phyloP scores from a whole-genome alignment of 495 filamentous ascomycete genomes.

The Evansstolkia leycettana region DNA sequence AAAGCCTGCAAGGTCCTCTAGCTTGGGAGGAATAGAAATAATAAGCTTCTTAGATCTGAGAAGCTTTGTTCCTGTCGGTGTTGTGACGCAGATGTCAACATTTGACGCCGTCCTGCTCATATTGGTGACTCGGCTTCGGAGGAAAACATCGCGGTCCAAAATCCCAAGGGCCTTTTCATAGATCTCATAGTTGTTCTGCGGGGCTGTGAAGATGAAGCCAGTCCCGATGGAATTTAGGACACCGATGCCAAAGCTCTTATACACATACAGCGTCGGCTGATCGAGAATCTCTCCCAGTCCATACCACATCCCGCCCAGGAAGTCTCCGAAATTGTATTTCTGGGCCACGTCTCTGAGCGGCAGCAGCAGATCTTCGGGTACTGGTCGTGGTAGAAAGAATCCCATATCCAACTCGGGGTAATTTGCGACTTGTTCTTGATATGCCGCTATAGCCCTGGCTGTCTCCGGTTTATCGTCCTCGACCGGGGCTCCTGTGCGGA shows the following conservation, averaged over 20 bases:
- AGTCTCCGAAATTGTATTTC: slow-evolving; percentile 24
- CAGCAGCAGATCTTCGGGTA: slow-evolving; percentile 35
- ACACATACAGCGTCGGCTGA: slow-evolving; percentile 7
- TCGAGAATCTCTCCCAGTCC: slow-evolving; percentile 19
- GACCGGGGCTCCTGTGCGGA: slow-evolving; percentile 6
- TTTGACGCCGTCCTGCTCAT: slow-evolving; percentile 8
- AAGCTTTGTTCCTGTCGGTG: slow-evolving; percentile 15
- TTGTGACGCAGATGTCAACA: slow-evolving; percentile 14
- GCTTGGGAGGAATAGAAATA: slow-evolving; percentile 21
- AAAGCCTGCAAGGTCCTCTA: slow-evolving; percentile 15
- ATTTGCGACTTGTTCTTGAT: slow-evolving; percentile 7
- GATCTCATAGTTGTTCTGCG: slow-evolving; percentile 21
- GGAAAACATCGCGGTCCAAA: slow-evolving; percentile 11
- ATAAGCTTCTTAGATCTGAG: slow-evolving; percentile 28
- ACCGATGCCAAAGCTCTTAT: slow-evolving; percentile 2
- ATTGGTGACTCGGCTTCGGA: slow-evolving; percentile 12
- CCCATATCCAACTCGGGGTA: slow-evolving; percentile 31
- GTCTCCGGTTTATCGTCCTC: too few species aligned
- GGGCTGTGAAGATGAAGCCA: slow-evolving; percentile 19
- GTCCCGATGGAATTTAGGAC: background rate
- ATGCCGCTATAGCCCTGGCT: background rate
- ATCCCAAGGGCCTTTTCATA: slow-evolving; percentile 16
- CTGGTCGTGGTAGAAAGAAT: slow-evolving; percentile 28
- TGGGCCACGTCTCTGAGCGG: slow-evolving; percentile 32
- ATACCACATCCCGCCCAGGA: slow-evolving; percentile 10